These are phyloP conservation scores for Saccharomycopsis crataegensis DNA, from an alignment of 1,139 yeast species.

Conservation along the genomic window DNA sequence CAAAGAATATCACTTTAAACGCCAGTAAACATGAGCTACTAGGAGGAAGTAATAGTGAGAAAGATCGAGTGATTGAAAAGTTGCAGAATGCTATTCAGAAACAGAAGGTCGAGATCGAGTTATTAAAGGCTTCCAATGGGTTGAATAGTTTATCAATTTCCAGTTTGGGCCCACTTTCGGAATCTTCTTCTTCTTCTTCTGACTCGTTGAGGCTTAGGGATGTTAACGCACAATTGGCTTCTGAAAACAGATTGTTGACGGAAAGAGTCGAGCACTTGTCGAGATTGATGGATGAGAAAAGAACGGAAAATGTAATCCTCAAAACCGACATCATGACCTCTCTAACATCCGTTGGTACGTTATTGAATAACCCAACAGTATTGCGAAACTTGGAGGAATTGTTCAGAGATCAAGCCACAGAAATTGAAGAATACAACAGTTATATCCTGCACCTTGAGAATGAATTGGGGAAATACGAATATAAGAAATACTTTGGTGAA, in stretches of 20 bases:
- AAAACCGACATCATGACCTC: constrained; percentile 51
- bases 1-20: constrained; percentile 70
- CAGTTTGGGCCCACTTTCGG: neutral
- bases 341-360: constrained; percentile 28
- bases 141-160: constrained; percentile 6
- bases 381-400: constrained; percentile 27
- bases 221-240: constrained; percentile 41
- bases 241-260: constrained; percentile 53
- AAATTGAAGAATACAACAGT: constrained; percentile 55
- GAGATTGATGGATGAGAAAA: constrained; percentile 51
- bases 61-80: constrained; percentile 40
- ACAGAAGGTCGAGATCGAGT: constrained; percentile 31
- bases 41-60: constrained; percentile 33
- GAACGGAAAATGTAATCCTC: constrained; percentile 46
- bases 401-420: constrained; percentile 28
- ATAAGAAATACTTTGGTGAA: constrained; percentile 23
- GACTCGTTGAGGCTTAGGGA: constrained; percentile 21
- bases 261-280: constrained; percentile 67
- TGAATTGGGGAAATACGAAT: constrained; percentile 38
- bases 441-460: constrained; percentile 58
- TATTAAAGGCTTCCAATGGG: constrained; percentile 22
- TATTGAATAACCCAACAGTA: constrained; percentile 20
- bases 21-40: constrained; percentile 48
- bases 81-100: constrained; percentile 33
- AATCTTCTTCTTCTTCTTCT: neutral